Base-by-base conservation (phyloP, 2,329 filamentous ascomycete genomes). In the Paramyrothecium sp. region DNA sequence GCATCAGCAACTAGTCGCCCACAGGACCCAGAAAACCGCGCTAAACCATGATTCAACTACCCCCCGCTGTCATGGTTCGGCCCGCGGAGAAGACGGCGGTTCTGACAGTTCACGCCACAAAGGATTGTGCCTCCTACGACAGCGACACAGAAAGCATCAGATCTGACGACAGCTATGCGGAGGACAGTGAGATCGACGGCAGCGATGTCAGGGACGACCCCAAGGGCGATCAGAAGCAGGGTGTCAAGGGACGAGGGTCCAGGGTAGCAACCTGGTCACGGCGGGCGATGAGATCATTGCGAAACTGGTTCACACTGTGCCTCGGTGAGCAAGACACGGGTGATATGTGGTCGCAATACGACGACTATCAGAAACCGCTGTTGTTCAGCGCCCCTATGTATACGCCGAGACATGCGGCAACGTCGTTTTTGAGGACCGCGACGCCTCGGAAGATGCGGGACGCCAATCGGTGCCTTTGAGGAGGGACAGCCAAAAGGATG, bases 381-480 rank as follows among this genome's bases (percentile, higher is more conserved):
- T 34, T 70, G 8, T 58, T 56, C 10, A 57, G 61, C 30, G 55
- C 54, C 12, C 56, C 13, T 4, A 23, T 30, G 7, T 60, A 55
- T n/a, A 59, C 68, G 11, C 79, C 79, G 3, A 73, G 66, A n/a
- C 72, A 80, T 57, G 77, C 78, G 2, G 73, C 71, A 2, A 59
- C 70, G 5, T 73, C 75, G 4, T 78, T 77, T 61, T 63, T 81
- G 53, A 71, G 65, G 62, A 80, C 75, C 7, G 71, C 77, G 3
- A 77, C 78, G 5, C 65, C 77, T 16, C 65, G 67, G 47, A 63
- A 65, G n/a, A 78, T 78, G 63, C 71, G 63, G 47, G 68, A 67
- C 57, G 69, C 69, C 21, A 77, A 74, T 54, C 63, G 71, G n/a
- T 64, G 73, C 11, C 52, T 72, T 11, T 72, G 57, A 60, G 23